These are phyloP conservation scores for Neoascochyta sp. DNA, from an alignment of 2,329 filamentous ascomycete species.

Conservation along the genomic window DNA sequence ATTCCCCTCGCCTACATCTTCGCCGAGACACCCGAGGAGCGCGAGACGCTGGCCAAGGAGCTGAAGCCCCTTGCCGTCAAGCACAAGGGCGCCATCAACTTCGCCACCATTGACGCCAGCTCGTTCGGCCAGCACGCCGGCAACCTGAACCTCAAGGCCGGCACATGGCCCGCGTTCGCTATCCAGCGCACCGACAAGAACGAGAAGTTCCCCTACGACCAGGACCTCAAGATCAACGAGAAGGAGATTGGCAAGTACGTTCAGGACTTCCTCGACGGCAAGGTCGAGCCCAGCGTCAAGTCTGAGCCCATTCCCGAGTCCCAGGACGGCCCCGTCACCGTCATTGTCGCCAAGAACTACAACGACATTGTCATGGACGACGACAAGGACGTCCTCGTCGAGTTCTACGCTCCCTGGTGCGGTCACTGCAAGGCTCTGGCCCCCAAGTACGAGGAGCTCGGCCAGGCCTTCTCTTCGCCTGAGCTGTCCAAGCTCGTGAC, in stretches of 20 bases:
- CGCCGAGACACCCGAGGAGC: conserved; percentile 86
- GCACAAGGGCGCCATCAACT: conserved; percentile 93
- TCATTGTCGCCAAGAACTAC: conserved; percentile 93
- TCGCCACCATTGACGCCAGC: conserved; percentile 95
- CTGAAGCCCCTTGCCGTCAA: conserved; percentile 86
- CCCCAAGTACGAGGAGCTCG: conserved; percentile 65
- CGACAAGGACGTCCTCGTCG: conserved; percentile 92
- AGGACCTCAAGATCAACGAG: conserved; percentile 71
- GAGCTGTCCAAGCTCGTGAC: conserved; percentile 57
- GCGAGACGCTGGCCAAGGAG: conserved; percentile 68
- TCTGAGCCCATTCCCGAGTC: conserved; percentile 93
- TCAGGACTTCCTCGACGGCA: conserved; percentile 77
- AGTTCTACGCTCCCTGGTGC: conserved; percentile 93
- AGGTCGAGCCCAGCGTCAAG: conserved; percentile 95
- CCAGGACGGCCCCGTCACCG: conserved; percentile 81
- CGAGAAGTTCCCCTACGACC: conserved; percentile 93
- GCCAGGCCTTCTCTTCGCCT: conserved; percentile 51
- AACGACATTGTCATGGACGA: conserved; percentile 86
- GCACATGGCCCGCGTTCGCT: conserved; percentile 95
- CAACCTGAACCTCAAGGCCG: conserved; percentile 94
- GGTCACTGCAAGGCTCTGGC: conserved; percentile 68
- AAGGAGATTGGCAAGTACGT: conserved; percentile 77
- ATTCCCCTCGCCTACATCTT: conserved; percentile 97
- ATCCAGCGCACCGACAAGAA: conserved; percentile 96
- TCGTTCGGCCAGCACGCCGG: conserved; percentile 88